Base-by-base conservation (phyloP, 352 stramenopile species). In the Globisporangium splendens region DNA sequence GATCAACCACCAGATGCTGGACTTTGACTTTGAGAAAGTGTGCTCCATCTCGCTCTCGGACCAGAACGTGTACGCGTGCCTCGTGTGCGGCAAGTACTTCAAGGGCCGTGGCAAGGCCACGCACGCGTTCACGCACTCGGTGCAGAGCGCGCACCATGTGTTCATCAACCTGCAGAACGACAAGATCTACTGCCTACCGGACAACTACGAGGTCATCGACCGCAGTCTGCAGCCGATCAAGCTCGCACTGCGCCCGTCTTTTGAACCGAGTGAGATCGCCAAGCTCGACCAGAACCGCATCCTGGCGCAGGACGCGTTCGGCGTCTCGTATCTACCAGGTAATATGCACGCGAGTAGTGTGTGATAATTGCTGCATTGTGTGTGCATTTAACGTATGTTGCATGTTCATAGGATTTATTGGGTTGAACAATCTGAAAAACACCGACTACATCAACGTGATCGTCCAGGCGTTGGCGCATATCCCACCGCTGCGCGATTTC, bases 81-180 rank as follows among this genome's bases (percentile, higher is more conserved):
- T 99, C 11, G 96, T 99, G 15, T 99, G 98, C 66, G 98, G 98
- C 59, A 98, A 98, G 66, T 99, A 98, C 76, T 99, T 99, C 69
- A 91, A 98, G 44, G 98, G 97, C 35, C 77, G 88, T 49, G 94
- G 95, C 53, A 77, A 82, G 63, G 86, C 81, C 41, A 99, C 92
- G 15, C 88, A 94, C 58, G 97, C 97, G 2, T 99, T 98, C 75
- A 98, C 88, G 38, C 97, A 99, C 73, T 94, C 87, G 42, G 88
- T 99, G 52, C 88, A 99, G 69, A 89, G 86, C 59, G 87, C 84
- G 55, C 97, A 99, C 72, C 97, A 96, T 79, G 96, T 99, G 13
- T 99, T 98, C 68, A 95, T 99, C 46, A 98, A 99, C 72, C 72
- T 99, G 10, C 75, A 91, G 57, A 93, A 86, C n/a, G 91, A 93